Base-by-base conservation (phyloP, 768 basidiomycete species). In the Hericium alpestre region DNA sequence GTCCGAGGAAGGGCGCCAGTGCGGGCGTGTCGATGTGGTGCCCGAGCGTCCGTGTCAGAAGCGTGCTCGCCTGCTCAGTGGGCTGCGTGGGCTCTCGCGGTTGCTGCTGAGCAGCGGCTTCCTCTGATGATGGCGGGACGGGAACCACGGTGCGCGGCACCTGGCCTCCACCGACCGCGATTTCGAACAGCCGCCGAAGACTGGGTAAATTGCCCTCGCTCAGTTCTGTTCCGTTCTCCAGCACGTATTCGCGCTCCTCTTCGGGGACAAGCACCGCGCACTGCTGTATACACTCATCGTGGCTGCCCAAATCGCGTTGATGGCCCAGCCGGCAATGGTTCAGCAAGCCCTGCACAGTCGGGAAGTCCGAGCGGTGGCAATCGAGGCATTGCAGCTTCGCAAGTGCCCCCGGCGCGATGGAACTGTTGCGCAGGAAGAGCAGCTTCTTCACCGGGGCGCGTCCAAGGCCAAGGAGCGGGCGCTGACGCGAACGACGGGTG, bases 321-420 rank as follows among this genome's bases (percentile, higher is more conserved):
- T 80, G 78, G 9, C 73, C 68, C n/a, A 79, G 64, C 16, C 79
- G 76, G 41, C 74, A 77, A 61, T 80, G 78, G 53, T 80, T 80
- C 27, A 81, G 67, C 40, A 80, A 69, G 12, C 78, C 78, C 57
- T 80, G 78, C 7, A 80, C 69, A 23, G 70, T 79, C 22, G 75
- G 77, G 61, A 80, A 79, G 50, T 80, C 76, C 7, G 70, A 72
- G 20, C 78, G 73, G 9, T 62, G 49, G 58, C 78, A 80, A 53
- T 71, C 73, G 0, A 73, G 70, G 62, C 78, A 79, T 4, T 63
- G 66, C 39, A 79, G 71, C 43, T 71, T 70, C 43, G 67, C 69
- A 13, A 73, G 60, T 18, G 72, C 57, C 25, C 71, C 67, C 18
- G 63, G 66, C 22, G 65, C 65, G 13, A 65, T 68, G 3, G 67